Evolutionary conservation across 768 basidiomycete species (phyloP), one percentile per base, ranked within the genome.

Genomic region (Russula lepida): DNA sequence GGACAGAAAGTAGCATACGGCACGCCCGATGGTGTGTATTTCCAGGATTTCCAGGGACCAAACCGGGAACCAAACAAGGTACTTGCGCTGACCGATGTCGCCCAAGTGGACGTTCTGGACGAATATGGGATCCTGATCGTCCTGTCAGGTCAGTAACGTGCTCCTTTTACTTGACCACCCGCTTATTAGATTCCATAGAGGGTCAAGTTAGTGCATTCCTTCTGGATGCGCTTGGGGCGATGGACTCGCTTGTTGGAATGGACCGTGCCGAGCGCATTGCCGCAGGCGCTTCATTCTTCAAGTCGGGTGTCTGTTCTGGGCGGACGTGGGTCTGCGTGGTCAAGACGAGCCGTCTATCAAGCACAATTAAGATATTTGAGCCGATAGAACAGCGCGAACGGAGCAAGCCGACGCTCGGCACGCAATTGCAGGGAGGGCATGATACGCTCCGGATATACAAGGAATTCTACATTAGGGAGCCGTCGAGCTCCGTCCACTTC

Each of bases 391-490:
- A 92, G 51, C 82, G 89, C 13, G 88, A 88, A 3, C 78, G 87
- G 58, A 83, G 79, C 55, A 92, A 92, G 74, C 91, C 92, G 13
- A 91, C 94, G n/a, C 95, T 98, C 77, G 85, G 88, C 71, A 95
- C 95, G 72, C 76, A 97, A 64, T 74, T 98, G 61, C 95, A 97
- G 68, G 95, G 93, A 51, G 88, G 92, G 8, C 94, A 98, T 70
- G 97, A 99, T 71, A 92, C 93, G 2, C 79, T 99, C 21, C 88
- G 88, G 71, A 76, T 88, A 41, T 98, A 94, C 81, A 90, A 97
- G 93, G 95, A 98, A 72, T 98, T 99, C 75, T 99, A 98, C 70
- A 98, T 99, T 62, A 95, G 97, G 0, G 92, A 95, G 13, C 94
- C 98, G 72, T 95, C 93, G 54, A 92, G 85, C 59, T 98, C 95